Evolutionary conservation across 2,329 filamentous ascomycete genomes (phyloP).

Genomic region (Shiraia bambusicola): DNA sequence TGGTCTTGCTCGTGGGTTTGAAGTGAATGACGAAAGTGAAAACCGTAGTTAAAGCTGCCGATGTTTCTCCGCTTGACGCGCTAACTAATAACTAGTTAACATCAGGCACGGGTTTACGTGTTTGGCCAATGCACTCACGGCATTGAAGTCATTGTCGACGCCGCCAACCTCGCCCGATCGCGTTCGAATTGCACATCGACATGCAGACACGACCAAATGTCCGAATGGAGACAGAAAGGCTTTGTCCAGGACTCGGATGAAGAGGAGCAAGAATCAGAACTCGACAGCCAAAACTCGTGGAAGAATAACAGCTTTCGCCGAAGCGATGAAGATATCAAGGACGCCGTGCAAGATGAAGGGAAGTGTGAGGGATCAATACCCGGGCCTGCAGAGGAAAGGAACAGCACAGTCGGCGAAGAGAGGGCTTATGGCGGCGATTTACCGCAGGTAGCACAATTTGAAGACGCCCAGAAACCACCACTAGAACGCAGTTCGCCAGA

Average conservation of each 20-base stretch:
- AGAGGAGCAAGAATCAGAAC: conserved; percentile 43
- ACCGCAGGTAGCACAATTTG: neutral
- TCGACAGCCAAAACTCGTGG: conserved; percentile 27
- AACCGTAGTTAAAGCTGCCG: conserved; percentile 17
- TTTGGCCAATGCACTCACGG: conserved; percentile 9
- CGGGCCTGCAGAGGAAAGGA: neutral
- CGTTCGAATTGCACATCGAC: conserved; percentile 23
- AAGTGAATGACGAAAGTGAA: conserved; percentile 21
- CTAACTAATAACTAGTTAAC: too few relatives aligned
- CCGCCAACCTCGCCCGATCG: conserved; percentile 18
- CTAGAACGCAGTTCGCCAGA: conserved; percentile 9
- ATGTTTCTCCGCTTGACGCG: conserved; percentile 16
- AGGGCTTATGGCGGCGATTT: neutral
- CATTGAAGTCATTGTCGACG: neutral
- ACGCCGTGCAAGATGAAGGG: neutral
- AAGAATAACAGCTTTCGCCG: conserved; percentile 12
- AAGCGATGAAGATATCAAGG: conserved; percentile 26
- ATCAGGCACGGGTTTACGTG: conserved; percentile 26
- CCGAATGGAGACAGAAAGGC: conserved; percentile 52
- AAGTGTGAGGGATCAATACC: neutral
- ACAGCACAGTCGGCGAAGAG: neutral
- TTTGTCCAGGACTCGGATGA: conserved; percentile 56
- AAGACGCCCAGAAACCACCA: neutral
- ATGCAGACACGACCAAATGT: conserved; percentile 48
- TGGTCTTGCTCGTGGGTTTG: neutral